Evolutionary conservation across 2,329 filamentous ascomycete species (phyloP).

Genomic region (Geosmithia flava): DNA sequence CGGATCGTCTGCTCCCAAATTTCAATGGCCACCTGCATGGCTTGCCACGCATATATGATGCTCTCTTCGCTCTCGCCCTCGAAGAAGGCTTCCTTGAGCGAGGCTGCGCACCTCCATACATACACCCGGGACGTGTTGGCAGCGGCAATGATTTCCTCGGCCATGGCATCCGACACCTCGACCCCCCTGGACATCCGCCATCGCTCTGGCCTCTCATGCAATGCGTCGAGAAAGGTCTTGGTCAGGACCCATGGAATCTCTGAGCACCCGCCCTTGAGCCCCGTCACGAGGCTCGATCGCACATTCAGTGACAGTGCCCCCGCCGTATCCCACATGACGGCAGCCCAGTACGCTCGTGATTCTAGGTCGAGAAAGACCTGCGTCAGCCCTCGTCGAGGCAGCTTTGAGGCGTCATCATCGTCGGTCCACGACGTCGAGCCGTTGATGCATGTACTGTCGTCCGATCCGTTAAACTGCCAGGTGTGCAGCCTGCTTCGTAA

Average conservation of each 20-base stretch:
- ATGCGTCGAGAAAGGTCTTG: constrained; percentile 3
- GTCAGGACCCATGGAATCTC: constrained; percentile 6
- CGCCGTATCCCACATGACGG: constrained; percentile 6
- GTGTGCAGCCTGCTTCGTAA: constrained; percentile 1
- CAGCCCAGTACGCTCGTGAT: constrained; percentile 5
- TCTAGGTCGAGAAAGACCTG: constrained; percentile 5
- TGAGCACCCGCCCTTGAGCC: constrained; percentile 5
- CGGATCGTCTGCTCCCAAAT: constrained; percentile 1
- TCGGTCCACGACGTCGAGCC: background rate
- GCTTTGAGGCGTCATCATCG: background rate
- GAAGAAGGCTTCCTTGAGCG: constrained; percentile 6
- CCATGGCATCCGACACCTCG: constrained; percentile 2
- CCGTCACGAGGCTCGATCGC: constrained; percentile 5
- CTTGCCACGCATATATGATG: constrained; percentile 4
- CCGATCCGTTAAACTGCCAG: background rate
- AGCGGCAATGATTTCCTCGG: constrained; percentile 1
- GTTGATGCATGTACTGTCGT: background rate
- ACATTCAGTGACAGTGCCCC: constrained; percentile 5
- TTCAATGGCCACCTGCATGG: background rate
- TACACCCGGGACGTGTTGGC: constrained; percentile 4
- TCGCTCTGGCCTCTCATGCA: background rate
- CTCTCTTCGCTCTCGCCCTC: constrained; percentile 6
- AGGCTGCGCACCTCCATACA: constrained; percentile 6
- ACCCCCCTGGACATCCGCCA: background rate
- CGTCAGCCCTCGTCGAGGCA: background rate